Percentiles rank a stretch among this genome's conserved stretches.
Conservation (phyloP, 2,329 filamentous ascomycete genomes). For the Colletotrichum sp. region DNA sequence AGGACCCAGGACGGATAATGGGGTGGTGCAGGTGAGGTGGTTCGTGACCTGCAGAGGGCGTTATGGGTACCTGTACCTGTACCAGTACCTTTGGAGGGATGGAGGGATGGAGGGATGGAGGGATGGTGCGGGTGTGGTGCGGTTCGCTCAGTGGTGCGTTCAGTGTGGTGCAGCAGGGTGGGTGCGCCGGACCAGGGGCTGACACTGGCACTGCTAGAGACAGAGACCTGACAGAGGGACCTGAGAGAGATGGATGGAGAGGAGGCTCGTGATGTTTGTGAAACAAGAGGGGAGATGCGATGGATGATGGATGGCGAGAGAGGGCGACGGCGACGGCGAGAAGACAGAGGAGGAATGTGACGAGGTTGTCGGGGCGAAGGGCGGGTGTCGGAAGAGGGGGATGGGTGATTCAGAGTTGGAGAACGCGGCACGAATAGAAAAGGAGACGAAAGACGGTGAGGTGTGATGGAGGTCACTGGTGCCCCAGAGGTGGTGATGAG, state of each 20-base stretch:
- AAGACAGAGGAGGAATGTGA: background rate
- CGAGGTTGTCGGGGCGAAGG: background rate
- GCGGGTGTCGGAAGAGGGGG: background rate
- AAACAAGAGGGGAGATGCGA: constrained; percentile 7
- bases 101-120: background rate
- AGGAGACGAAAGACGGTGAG: background rate
- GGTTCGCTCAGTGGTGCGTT: constrained; percentile 4
- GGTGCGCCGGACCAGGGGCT: constrained; percentile 4
- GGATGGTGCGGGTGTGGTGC: constrained; percentile 2
- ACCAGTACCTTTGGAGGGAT: background rate
- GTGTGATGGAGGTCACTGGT: background rate
- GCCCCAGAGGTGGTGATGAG: background rate
- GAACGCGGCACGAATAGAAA: background rate
- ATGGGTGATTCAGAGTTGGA: background rate
- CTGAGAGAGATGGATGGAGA: background rate
- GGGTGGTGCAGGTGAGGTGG: background rate
- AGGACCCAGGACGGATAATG: background rate
- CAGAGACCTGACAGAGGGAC: fast-evolving
- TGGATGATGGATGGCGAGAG: background rate
- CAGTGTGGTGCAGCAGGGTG: background rate
- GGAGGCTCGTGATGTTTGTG: constrained; percentile 17
- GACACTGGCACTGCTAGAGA: background rate
- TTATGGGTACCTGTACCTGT: background rate
- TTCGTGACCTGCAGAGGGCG: constrained; percentile 16
- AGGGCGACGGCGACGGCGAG: background rate